Evolutionary conservation across 371 early-diverging fungal genomes (phyloP), one percentile per base, ranked within the genome.

Genomic region (Mortierella sp.): DNA sequence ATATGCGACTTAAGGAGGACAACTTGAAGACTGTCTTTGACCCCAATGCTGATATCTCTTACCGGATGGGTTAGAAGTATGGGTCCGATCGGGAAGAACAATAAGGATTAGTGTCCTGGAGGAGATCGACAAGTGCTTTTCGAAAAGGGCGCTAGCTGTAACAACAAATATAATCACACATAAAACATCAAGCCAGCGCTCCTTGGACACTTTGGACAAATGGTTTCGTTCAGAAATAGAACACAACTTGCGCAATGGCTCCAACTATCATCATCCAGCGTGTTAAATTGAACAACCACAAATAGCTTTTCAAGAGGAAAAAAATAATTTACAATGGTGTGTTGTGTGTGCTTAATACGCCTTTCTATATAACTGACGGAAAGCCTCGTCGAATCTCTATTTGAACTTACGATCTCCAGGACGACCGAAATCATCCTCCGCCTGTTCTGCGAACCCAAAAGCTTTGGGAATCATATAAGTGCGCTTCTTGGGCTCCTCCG

Each of bases 401-500:
- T 64, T 30, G 30, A 75, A 47, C 64, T 75, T 64, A 49, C 75
- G 75, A 51, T 75, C 75, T 30, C 75, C 75, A 51, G 69, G 41
- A 23, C 69, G 75, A 51, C 75, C 75, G 34, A 75, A 28, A 51
- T 75, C 75, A 32, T 67, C 69, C 27, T 54, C 41, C 6, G 75
- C 75, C 49, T 75, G 59, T 6, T 75, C 69, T 14, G 68, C 75
- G 50, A 75, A 75, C 14, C 75, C 75, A 60, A 75, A 75, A 32
- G 75, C 75, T 55, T 75, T 75, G 28, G 75, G 75, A 44, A 75
- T 75, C 64, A 55, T 51, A 52, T 48, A 75, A 8, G 75, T 68
- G 24, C 75, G 68, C 60, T 75, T 75, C 64, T 67, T 68, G 32
- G 75, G 75, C 12, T 63, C 60, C 26, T 62, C 64, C 12, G 64